These are phyloP conservation scores for Petrea volubilis DNA, from an alignment of 257 asterid species.

Conservation along the genomic window DNA sequence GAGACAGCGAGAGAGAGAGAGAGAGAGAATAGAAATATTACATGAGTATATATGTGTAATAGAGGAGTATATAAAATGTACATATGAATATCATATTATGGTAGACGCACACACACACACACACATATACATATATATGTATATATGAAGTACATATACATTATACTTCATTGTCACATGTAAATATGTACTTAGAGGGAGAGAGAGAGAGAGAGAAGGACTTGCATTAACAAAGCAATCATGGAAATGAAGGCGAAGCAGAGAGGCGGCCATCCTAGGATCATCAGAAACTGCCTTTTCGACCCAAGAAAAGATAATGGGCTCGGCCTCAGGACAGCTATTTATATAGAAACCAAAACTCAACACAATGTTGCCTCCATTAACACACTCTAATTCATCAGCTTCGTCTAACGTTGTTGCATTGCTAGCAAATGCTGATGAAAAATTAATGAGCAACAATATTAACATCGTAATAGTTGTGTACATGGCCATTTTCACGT, in stretches of 20 bases:
- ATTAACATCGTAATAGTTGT: conserved; percentile 20
- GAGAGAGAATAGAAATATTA: no score
- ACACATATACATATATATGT: no score
- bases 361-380: conserved; percentile 37
- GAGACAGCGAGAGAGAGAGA: no score
- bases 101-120: no score
- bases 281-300: conserved; percentile 66
- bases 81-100: no score
- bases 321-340: conserved; percentile 76
- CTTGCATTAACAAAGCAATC: conserved; percentile 91
- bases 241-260: conserved; percentile 92
- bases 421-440: conserved; percentile 24
- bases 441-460: conserved; percentile 31
- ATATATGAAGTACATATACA: no score
- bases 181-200: no score
- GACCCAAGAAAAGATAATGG: conserved; percentile 72
- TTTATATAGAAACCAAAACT: conserved; percentile 60
- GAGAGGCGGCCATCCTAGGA: conserved; percentile 89
- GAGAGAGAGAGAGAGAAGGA: background rate
- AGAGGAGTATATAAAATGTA: no score
- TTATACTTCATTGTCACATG: no score
- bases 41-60: no score
- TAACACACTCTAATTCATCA: conserved; percentile 50
- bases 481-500: conserved; percentile 35
- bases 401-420: conserved; percentile 21